Evolutionary conservation across 352 stramenopile species (phyloP), one percentile per base, ranked within the genome.

Genomic region (Lagenidium giganteum): DNA sequence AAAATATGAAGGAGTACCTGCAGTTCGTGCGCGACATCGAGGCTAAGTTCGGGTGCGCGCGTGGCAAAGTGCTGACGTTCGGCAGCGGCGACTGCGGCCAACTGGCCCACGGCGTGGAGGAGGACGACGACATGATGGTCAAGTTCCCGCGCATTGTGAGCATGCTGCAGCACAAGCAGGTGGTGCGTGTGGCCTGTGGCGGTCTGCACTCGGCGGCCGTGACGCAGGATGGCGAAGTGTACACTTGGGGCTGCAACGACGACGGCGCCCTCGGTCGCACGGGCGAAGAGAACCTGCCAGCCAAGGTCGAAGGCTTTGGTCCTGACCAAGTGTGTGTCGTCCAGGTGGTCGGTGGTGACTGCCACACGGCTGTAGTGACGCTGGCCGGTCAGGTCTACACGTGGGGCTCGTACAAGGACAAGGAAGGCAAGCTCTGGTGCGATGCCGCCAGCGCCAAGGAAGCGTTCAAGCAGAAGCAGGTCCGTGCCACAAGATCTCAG

Each of bases 381-480:
- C 48, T 87, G 2, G 61, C 68, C 3, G 96, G 96, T 3, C 82
- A 88, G 18, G 90, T 98, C 8, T 99, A 86, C 57, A 79, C 89
- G 9, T 98, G 92, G 89, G 96, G 96, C 31, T 89, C 69, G 44
- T 98, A 98, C 74, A 97, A 98, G 47, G 95, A 99, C 72, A 97
- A 97, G 67, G 92, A 98, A 62, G 93, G 92, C 34, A 95, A 96
- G 54, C 72, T 91, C 40, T 98, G 91, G 70, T 95, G 83, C 31
- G 71, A 96, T 48, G 67, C 83, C 1, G 51, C 67, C 16, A 71
- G 81, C 38, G 57, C 75, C 14, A 67, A 71, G 20, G 71, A 49
- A 12, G 60, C 83, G 18, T 95, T 95, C 54, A 92, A 92, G 65
- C 63, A 93, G 41, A 93, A 77, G 47, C 82, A 93, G 59, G 21